Evolutionary conservation across 257 asterid genomes (phyloP).

Genomic region (Gentiana dahurica): DNA sequence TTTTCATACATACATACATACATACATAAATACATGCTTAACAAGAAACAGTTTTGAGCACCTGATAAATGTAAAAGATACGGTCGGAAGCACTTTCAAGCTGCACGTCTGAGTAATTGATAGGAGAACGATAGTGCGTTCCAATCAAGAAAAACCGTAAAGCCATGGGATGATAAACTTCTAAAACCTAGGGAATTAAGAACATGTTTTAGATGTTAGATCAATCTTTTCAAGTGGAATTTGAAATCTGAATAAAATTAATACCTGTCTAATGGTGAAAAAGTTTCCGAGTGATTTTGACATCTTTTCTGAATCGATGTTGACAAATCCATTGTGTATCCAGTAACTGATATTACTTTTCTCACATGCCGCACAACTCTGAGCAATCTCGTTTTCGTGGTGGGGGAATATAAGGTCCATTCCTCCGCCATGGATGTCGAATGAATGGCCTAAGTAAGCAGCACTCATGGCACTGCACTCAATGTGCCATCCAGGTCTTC

Average conservation of each 20-base stretch:
- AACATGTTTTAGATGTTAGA: not conserved
- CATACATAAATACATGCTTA: not conserved
- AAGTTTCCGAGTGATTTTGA: slow-evolving; percentile 96
- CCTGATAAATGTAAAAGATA: slow-evolving; percentile 86
- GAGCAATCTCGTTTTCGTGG: slow-evolving; percentile 98
- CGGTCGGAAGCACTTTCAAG: slow-evolving; percentile 97
- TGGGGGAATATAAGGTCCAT: slow-evolving; percentile 98
- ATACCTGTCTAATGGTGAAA: slow-evolving; percentile 91
- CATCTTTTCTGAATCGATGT: slow-evolving; percentile 87
- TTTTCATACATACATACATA: too few species aligned
- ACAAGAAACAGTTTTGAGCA: slow-evolving; percentile 13
- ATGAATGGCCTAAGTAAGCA: slow-evolving; percentile 70
- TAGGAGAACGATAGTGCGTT: slow-evolving; percentile 91
- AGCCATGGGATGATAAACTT: slow-evolving; percentile 86
- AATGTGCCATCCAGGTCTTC: slow-evolving; percentile 99
- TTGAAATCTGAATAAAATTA: not conserved
- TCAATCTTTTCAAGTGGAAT: not conserved
- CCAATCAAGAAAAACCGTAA: slow-evolving; percentile 77
- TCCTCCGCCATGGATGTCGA: slow-evolving; percentile 98
- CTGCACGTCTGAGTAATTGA: slow-evolving; percentile 69
- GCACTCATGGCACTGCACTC: slow-evolving; percentile 99
- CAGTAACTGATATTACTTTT: slow-evolving; percentile 67
- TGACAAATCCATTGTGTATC: slow-evolving; percentile 96
- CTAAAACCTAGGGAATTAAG: slow-evolving; percentile 53
- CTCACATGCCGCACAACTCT: slow-evolving; percentile 89